A percentile compares a stretch with the other conserved stretches of the same genome.
phyloP scores from a whole-genome alignment of 768 basidiomycete genomes.

The Auricularia heimuer region DNA sequence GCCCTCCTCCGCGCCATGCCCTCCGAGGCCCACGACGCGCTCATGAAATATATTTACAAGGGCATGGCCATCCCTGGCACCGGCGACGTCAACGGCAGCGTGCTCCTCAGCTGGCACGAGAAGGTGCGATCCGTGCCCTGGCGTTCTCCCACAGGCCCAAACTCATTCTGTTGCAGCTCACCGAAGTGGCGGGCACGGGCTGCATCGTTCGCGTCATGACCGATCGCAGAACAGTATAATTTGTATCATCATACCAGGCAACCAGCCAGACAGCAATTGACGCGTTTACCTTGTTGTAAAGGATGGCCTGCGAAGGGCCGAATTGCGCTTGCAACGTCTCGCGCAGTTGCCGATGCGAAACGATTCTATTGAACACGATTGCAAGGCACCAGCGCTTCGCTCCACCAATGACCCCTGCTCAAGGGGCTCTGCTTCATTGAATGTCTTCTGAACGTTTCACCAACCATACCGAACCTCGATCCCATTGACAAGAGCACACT shows the following conservation, averaged over 20 bases:
- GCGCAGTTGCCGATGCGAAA: too few species aligned
- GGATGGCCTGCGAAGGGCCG: too few species aligned
- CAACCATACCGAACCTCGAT: too few species aligned
- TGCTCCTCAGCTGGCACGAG: conserved; percentile 86
- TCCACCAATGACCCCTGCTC: too few species aligned
- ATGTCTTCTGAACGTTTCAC: too few species aligned
- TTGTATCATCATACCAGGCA: neutral
- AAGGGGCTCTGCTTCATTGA: too few species aligned
- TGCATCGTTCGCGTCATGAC: conserved; percentile 88
- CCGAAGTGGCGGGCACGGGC: conserved; percentile 87
- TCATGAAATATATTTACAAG: conserved; percentile 99
- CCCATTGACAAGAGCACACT: too few species aligned
- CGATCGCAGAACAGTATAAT: conserved; percentile 48
- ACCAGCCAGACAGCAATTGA: too few species aligned
- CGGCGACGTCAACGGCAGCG: conserved; percentile 55
- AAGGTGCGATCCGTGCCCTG: conserved; percentile 48
- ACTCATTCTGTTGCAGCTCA: conserved; percentile 44
- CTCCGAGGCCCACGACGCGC: conserved; percentile 70
- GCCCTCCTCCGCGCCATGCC: conserved; percentile 62
- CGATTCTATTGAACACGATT: too few species aligned
- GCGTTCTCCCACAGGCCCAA: neutral
- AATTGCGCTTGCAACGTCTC: too few species aligned
- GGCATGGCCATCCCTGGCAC: conserved; percentile 68
- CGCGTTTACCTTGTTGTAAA: too few species aligned
- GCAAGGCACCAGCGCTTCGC: too few species aligned